Conservation (phyloP, 257 asterid species). For the Nicotiana undulata region DNA sequence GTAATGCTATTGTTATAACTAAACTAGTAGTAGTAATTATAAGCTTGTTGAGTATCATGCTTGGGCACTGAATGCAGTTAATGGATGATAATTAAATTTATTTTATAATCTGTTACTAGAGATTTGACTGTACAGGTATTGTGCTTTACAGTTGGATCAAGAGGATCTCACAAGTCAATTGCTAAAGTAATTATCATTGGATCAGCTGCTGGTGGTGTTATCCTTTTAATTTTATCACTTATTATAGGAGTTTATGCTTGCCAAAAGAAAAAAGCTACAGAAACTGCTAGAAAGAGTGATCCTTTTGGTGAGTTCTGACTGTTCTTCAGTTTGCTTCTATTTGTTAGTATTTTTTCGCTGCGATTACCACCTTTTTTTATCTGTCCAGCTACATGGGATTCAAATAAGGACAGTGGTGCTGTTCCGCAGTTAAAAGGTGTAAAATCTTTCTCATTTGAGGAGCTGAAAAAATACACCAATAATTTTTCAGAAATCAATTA, state of each 20-base stretch:
- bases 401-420: slow-evolving; percentile 46
- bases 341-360: background rate
- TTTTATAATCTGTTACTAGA: background rate
- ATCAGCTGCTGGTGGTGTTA: slow-evolving; percentile 50
- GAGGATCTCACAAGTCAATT: slow-evolving; percentile 28
- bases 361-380: background rate
- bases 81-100: background rate
- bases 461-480: slow-evolving; percentile 29
- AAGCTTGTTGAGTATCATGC: background rate
- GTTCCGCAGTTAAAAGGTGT: slow-evolving; percentile 84
- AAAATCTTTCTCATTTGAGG: slow-evolving; percentile 56
- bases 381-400: slow-evolving; percentile 69
- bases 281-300: slow-evolving; percentile 47
- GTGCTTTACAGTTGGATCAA: slow-evolving; percentile 19
- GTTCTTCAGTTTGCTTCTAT: background rate
- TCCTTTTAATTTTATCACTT: slow-evolving; percentile 40
- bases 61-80: background rate
- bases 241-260: slow-evolving; percentile 62
- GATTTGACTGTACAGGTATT: background rate
- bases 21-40: background rate
- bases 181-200: slow-evolving; percentile 40
- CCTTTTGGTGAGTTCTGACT: slow-evolving; percentile 57
- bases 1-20: background rate
- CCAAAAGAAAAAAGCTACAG: slow-evolving; percentile 57
- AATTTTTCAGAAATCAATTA: slow-evolving; percentile 34